Conservation (phyloP, 2,329 filamentous ascomycete genomes). For the Exophiala sp. region DNA sequence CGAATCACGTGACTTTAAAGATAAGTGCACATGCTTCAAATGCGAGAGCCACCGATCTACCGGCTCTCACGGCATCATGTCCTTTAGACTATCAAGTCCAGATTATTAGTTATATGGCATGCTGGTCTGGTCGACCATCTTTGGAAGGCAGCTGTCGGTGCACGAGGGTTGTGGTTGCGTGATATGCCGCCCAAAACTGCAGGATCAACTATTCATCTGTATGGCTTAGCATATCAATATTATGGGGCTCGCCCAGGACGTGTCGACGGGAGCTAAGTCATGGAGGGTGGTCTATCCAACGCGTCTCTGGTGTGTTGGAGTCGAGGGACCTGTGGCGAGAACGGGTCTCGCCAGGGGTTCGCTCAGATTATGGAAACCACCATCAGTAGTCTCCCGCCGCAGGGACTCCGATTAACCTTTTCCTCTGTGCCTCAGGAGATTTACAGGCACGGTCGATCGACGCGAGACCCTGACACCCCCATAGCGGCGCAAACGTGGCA, state of each 20-base stretch:
- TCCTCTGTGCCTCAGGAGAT: neutral
- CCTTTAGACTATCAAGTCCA: neutral
- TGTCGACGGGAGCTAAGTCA: constrained; percentile 8
- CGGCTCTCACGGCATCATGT: neutral
- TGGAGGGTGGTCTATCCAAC: constrained; percentile 7
- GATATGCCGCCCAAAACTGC: neutral
- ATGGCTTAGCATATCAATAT: neutral
- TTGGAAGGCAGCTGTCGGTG: neutral
- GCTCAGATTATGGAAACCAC: neutral
- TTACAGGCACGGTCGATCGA: constrained; percentile 7
- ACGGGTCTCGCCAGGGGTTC: neutral
- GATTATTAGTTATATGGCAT: constrained; percentile 4
- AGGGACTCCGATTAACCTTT: constrained; percentile 8
- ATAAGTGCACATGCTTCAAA: neutral
- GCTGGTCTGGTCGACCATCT: constrained; percentile 1
- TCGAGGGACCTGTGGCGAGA: neutral
- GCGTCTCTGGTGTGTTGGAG: neutral
- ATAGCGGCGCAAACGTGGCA: neutral
- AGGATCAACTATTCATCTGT: constrained; percentile 1
- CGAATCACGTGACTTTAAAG: neutral
- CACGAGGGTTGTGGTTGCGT: too few species aligned
- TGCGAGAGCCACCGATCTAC: too few species aligned
- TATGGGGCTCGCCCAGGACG: neutral
- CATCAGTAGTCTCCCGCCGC: constrained; percentile 8
- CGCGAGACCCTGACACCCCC: neutral